phyloP scores from a whole-genome alignment of 768 basidiomycete species.

The Mycena galopus region DNA sequence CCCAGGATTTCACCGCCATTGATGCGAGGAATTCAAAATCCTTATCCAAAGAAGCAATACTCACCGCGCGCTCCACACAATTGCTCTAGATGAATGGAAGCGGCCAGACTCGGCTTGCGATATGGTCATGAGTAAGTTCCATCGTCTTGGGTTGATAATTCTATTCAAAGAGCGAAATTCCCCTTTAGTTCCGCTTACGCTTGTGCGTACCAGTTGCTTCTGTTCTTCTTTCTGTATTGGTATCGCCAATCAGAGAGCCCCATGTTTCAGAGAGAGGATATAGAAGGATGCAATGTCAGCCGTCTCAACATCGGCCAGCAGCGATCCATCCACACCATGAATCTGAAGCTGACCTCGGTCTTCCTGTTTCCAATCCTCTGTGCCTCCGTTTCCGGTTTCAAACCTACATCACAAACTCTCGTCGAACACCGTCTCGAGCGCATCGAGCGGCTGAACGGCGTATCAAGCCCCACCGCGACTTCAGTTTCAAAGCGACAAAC shows the following conservation, averaged over 20 bases:
- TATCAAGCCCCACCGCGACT: slow-evolving; percentile 10
- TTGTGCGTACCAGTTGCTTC: slow-evolving; percentile 13
- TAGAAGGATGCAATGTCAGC: slow-evolving; percentile 11
- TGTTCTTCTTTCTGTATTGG: slow-evolving; percentile 21
- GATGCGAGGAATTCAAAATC: too few species aligned
- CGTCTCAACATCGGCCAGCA: slow-evolving; percentile 13
- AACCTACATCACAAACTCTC: slow-evolving; percentile 23
- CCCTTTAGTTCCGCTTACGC: slow-evolving; percentile 12
- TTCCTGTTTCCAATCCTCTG: slow-evolving; percentile 21
- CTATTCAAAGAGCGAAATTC: slow-evolving; percentile 12
- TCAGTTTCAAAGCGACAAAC: slow-evolving; percentile 26
- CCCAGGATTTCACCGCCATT: too few species aligned
- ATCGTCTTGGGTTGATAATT: slow-evolving; percentile 19
- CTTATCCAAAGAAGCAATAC: too few species aligned
- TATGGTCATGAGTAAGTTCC: slow-evolving; percentile 18
- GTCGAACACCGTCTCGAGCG: slow-evolving; percentile 29
- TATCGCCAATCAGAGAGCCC: slow-evolving; percentile 15
- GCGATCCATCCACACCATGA: slow-evolving; percentile 24
- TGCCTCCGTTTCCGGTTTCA: slow-evolving; percentile 27
- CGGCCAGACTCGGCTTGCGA: slow-evolving; percentile 25
- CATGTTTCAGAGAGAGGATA: slow-evolving; percentile 15
- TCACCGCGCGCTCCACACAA: neutral
- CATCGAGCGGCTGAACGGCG: slow-evolving; percentile 24
- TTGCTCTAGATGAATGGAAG: slow-evolving; percentile 19
- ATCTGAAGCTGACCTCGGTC: slow-evolving; percentile 25